Evolutionary conservation across 2,329 filamentous ascomycete species (phyloP).

Genomic region (Penicillium aurantiogriseum): DNA sequence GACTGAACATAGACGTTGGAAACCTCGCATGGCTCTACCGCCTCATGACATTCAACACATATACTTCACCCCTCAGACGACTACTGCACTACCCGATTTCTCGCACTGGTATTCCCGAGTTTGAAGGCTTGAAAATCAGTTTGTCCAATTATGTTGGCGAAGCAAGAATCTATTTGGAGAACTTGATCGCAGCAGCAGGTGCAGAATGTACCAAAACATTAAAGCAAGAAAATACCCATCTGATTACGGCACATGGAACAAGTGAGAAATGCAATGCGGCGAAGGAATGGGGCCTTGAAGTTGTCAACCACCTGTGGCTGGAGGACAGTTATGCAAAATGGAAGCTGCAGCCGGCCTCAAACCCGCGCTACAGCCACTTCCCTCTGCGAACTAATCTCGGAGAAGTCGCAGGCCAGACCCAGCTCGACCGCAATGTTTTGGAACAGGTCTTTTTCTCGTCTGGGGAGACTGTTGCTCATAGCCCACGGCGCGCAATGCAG

Average conservation of each 20-base stretch:
- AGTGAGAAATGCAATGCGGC: constrained; percentile 95
- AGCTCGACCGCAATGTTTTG: constrained; percentile 68
- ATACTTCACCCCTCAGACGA: constrained; percentile 79
- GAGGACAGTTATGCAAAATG: constrained; percentile 96
- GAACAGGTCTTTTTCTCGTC: constrained; percentile 66
- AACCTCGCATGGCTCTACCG: constrained; percentile 94
- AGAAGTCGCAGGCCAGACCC: constrained; percentile 87
- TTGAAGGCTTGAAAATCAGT: constrained; percentile 74
- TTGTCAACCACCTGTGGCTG: constrained; percentile 94
- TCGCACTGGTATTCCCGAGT: constrained; percentile 72
- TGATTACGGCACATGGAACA: constrained; percentile 83
- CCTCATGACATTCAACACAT: constrained; percentile 82
- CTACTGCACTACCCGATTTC: constrained; percentile 89
- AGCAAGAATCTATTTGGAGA: constrained; percentile 88
- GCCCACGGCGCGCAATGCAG: constrained; percentile 34
- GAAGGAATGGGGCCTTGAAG: constrained; percentile 83
- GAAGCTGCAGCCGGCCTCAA: constrained; percentile 68
- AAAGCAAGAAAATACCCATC: constrained; percentile 91
- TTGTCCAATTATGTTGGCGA: constrained; percentile 97
- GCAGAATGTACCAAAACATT: constrained; percentile 92
- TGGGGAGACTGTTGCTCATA: constrained; percentile 24
- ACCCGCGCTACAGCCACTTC: constrained; percentile 79
- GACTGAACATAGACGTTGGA: constrained; percentile 76
- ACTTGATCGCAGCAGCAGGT: constrained; percentile 78
- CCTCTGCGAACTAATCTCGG: constrained; percentile 86